These are phyloP conservation scores for Cyberlindnera mycetangii DNA, from an alignment of 805 yeast genomes.

Conservation along the genomic window DNA sequence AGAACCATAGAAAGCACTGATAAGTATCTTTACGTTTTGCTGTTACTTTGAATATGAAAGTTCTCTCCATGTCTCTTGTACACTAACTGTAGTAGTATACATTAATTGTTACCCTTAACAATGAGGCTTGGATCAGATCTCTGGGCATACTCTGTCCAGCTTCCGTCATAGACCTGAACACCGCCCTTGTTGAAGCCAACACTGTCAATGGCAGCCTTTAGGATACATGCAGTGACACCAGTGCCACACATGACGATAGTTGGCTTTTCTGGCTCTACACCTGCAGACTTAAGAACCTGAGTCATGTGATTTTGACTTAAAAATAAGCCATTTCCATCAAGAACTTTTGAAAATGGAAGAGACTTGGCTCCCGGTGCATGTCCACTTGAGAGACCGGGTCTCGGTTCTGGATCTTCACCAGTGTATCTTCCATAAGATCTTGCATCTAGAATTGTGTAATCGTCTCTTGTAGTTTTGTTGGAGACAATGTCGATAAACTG, in stretches of 20 bases:
- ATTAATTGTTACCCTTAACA: slow-evolving; percentile 34
- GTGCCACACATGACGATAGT: slow-evolving; percentile 92
- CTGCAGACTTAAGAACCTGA: slow-evolving; percentile 41
- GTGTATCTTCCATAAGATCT: slow-evolving; percentile 71
- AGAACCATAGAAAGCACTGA: no score
- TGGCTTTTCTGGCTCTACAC: slow-evolving; percentile 47
- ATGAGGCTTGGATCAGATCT: slow-evolving; percentile 59
- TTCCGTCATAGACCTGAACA: slow-evolving; percentile 75
- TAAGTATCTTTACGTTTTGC: no score
- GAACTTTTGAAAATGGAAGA: slow-evolving; percentile 67
- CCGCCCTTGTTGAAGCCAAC: slow-evolving; percentile 44
- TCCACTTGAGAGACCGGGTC: slow-evolving; percentile 85
- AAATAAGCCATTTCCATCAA: slow-evolving; percentile 47
- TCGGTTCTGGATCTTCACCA: slow-evolving; percentile 83
- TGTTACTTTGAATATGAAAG: not conserved
- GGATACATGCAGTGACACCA: slow-evolving; percentile 91
- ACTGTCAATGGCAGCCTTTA: slow-evolving; percentile 69
- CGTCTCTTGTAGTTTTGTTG: slow-evolving; percentile 38
- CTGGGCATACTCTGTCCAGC: slow-evolving; percentile 87
- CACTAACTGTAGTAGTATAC: not conserved
- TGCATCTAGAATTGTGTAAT: slow-evolving; percentile 73
- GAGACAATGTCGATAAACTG: slow-evolving; percentile 59
- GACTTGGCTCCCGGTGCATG: slow-evolving; percentile 82
- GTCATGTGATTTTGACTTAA: slow-evolving; percentile 45
- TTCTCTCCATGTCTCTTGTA: slow-evolving; percentile 1